Conservation (phyloP, 352 stramenopile species). For the Salisapilia sapeloensis region DNA sequence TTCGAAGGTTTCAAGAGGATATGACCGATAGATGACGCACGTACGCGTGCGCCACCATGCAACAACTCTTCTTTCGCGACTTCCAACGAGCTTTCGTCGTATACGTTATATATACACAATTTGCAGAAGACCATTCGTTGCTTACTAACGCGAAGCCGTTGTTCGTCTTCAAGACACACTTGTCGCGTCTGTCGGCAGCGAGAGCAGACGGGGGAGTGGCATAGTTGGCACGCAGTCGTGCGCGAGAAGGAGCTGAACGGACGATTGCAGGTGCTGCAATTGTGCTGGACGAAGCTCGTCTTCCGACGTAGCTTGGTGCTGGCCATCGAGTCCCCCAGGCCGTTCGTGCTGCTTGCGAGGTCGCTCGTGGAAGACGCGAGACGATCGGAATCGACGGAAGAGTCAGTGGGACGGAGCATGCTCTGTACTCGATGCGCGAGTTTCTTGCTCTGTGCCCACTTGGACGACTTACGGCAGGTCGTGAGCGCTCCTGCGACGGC, state of each 20-base stretch:
- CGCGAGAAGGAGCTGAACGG: constrained; percentile 15
- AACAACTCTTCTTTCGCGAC: constrained; percentile 43
- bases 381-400: constrained; percentile 1
- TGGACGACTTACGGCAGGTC: constrained; percentile 43
- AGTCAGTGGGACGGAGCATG: constrained; percentile 8
- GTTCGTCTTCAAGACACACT: constrained; percentile 6
- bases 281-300: not conserved
- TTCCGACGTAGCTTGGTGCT: too few species aligned
- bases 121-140: constrained; percentile 47
- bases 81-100: constrained; percentile 30
- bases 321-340: too few species aligned
- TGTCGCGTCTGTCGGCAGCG: constrained; percentile 24
- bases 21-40: constrained; percentile 15
- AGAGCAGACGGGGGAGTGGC: constrained; percentile 17
- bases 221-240: constrained; percentile 18
- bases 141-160: constrained; percentile 6
- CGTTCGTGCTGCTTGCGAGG: constrained; percentile 2
- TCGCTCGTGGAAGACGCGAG: constrained; percentile 8
- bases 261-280: constrained; percentile 14
- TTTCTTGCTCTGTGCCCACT: constrained; percentile 53
- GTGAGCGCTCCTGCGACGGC: constrained; percentile 22
- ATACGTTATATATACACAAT: constrained; percentile 28
- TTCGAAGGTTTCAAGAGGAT: too few species aligned
- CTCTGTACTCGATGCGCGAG: constrained; percentile 33
- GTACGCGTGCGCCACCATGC: constrained; percentile 14